Evolutionary conservation across 2,329 filamentous ascomycete species (phyloP).

Genomic region (Fulvia fulva): DNA sequence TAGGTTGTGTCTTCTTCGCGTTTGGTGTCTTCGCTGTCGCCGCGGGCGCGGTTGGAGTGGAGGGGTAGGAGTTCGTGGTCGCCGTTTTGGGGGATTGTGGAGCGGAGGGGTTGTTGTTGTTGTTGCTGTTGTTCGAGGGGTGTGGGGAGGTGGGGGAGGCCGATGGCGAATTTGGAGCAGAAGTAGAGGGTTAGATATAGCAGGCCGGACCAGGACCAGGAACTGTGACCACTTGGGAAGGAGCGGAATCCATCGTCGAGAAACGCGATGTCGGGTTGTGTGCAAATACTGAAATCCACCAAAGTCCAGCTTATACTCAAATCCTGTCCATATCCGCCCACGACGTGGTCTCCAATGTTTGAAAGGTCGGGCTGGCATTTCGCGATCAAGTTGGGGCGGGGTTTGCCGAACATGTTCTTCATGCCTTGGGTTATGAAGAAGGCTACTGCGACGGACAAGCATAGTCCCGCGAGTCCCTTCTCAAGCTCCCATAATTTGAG

Average conservation of each 20-base stretch:
- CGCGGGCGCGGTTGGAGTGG: conserved; percentile 20
- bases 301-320: conserved; percentile 59
- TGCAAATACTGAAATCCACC: conserved; percentile 74
- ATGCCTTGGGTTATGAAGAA: conserved; percentile 82
- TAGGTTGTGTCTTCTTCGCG: conserved; percentile 6
- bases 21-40: conserved; percentile 14
- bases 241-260: conserved; percentile 79
- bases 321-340: conserved; percentile 57
- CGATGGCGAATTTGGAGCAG: conserved; percentile 74
- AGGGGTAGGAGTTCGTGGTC: conserved; percentile 28
- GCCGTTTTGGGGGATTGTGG: neutral
- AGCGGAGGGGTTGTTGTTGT: neutral
- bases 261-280: conserved; percentile 55
- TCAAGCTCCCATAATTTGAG: conserved; percentile 91
- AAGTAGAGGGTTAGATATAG: conserved; percentile 85
- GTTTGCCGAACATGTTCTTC: conserved; percentile 57
- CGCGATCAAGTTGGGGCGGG: conserved; percentile 57
- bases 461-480: conserved; percentile 75
- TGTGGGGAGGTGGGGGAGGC: conserved; percentile 59
- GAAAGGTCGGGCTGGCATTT: conserved; percentile 72
- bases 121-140: conserved; percentile 35
- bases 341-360: conserved; percentile 55
- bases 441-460: conserved; percentile 63
- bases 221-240: conserved; percentile 75
- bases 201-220: conserved; percentile 71